Percentiles rank a stretch among this genome's conserved stretches.
Conservation (phyloP, 257 asterid genomes). For the Leptodermis oblonga region DNA sequence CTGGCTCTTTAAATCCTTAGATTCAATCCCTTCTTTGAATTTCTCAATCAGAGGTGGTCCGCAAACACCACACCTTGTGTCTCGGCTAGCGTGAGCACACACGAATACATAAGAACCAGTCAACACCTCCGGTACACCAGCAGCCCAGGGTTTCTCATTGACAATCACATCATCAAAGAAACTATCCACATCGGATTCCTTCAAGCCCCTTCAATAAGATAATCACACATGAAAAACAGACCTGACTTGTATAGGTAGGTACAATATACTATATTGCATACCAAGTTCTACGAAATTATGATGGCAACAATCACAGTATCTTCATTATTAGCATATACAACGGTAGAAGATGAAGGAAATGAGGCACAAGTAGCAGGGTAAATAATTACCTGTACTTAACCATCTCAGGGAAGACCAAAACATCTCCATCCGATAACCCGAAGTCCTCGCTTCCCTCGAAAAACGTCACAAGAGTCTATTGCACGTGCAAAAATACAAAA, state of each 20-base stretch:
- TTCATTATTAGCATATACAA: not conserved
- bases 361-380: not conserved
- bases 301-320: not conserved
- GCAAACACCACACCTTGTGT: constrained; percentile 89
- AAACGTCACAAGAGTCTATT: constrained; percentile 78
- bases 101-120: constrained; percentile 82
- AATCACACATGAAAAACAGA: not conserved
- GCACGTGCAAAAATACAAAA: constrained; percentile 7
- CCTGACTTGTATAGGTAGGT: not conserved
- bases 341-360: not conserved
- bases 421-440: constrained; percentile 76
- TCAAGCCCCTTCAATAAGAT: constrained; percentile 56
- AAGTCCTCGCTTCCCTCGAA: constrained; percentile 60
- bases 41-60: constrained; percentile 86
- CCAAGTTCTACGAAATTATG: not conserved
- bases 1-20: constrained; percentile 49
- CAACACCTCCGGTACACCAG: constrained; percentile 59
- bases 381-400: constrained; percentile 59
- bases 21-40: constrained; percentile 62
- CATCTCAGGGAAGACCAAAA: constrained; percentile 89
- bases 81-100: constrained; percentile 88
- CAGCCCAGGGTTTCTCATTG: constrained; percentile 63
- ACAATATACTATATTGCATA: not conserved
- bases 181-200: constrained; percentile 63
- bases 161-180: constrained; percentile 91